Conservation (phyloP, 2,329 filamentous ascomycete genomes). For the Colletotrichum melonis region DNA sequence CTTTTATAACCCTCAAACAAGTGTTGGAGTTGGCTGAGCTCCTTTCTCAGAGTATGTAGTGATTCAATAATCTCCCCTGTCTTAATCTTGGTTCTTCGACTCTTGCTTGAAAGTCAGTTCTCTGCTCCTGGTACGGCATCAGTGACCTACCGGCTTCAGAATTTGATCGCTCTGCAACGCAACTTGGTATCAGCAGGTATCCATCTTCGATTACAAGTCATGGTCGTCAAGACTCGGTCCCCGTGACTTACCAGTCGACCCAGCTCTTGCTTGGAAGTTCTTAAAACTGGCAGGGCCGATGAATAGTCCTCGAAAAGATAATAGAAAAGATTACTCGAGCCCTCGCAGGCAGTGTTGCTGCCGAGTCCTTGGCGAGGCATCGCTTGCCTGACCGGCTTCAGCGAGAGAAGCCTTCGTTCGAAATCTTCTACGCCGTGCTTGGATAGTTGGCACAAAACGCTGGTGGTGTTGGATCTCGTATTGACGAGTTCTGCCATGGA, state of each 20-base stretch:
- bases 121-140: not conserved
- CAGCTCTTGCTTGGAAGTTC: conserved; percentile 56
- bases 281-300: conserved; percentile 67
- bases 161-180: conserved; percentile 46
- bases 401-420: conserved; percentile 53
- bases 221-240: not conserved
- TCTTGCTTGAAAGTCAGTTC: conserved; percentile 23
- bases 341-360: conserved; percentile 5
- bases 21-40: conserved; percentile 69
- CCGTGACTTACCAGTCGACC: not conserved
- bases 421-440: conserved; percentile 49
- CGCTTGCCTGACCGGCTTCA: conserved; percentile 51
- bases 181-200: not conserved
- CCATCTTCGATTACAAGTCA: not conserved
- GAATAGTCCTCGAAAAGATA: conserved; percentile 76
- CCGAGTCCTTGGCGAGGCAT: conserved; percentile 29
- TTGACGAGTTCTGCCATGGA: conserved; percentile 43
- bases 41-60: conserved; percentile 69
- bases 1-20: conserved; percentile 71
- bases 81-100: conserved; percentile 44
- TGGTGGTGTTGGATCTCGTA: conserved; percentile 52
- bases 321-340: conserved; percentile 59
- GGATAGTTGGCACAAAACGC: conserved; percentile 52
- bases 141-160: conserved; percentile 47
- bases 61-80: conserved; percentile 65